A percentile compares a stretch with the other conserved stretches of the same genome.
Evolutionary conservation across 148 eudicot genomes (phyloP).

Genomic region (Simmondsia chinensis): DNA sequence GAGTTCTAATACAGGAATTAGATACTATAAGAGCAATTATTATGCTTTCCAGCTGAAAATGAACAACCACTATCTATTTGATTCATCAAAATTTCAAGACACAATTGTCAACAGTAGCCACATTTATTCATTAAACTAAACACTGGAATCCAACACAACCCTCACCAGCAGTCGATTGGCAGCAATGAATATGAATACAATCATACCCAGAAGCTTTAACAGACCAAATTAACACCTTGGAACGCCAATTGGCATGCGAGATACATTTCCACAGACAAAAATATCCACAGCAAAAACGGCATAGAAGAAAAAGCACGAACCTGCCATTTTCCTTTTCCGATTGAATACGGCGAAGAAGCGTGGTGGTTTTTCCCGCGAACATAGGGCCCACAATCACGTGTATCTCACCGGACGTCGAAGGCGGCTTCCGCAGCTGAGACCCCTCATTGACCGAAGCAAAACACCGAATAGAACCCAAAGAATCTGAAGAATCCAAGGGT

Average conservation of each 20-base stretch:
- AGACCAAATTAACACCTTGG: too few relatives aligned
- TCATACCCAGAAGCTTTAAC: too few relatives aligned
- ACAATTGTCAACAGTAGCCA: not conserved
- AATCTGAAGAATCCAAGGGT: not conserved
- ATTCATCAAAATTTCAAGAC: not conserved
- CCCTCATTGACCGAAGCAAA: conserved; percentile 13
- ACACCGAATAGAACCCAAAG: conserved; percentile 5
- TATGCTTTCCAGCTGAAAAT: too few relatives aligned
- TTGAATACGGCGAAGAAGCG: conserved; percentile 58
- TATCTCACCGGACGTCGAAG: conserved; percentile 34
- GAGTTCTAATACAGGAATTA: too few relatives aligned
- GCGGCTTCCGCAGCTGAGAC: not conserved
- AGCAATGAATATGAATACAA: too few relatives aligned
- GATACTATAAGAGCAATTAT: too few relatives aligned
- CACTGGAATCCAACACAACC: not conserved
- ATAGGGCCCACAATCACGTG: conserved; percentile 91
- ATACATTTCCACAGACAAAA: too few relatives aligned
- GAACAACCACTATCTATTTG: too few relatives aligned
- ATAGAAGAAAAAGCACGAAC: conserved; percentile 14
- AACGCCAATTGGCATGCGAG: too few relatives aligned
- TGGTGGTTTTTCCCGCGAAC: conserved; percentile 92
- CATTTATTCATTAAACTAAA: not conserved
- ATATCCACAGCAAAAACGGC: too few relatives aligned
- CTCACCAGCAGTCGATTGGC: not conserved
- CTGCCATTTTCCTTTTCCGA: conserved; percentile 47